Evolutionary conservation across 2,329 filamentous ascomycete genomes (phyloP), one percentile per base, ranked within the genome.

Genomic region (Neonectria ditissima): DNA sequence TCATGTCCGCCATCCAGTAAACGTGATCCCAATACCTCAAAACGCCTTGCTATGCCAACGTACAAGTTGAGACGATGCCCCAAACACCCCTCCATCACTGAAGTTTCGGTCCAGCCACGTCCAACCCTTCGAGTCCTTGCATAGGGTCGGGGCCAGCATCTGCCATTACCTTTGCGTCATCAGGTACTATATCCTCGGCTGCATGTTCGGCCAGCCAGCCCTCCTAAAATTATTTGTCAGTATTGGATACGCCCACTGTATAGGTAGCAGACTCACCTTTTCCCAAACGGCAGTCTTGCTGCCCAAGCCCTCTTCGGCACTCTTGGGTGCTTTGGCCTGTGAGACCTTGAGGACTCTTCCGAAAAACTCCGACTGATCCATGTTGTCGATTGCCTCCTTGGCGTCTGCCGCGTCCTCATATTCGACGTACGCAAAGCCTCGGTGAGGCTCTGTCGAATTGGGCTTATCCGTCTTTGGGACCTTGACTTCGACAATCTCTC

Each of bases 231-330:
- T 32, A 6, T 16, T 11, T 41, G 57, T 69, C 30, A 72, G 63
- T 8, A 55, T 22, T 6, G 10, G 45, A 39, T 24, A 30, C 39
- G 26, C 24, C 39, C 18, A 30, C 3, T n/a, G 34, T 26, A 57
- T n/a, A 62, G 45, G 57, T 24, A 55, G 32, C 30, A 56, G 24
- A 79, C 87, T 54, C 80, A 97, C 96, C 90, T 98, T 95, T 79
- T 97, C 93, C 97, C 96, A 99, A 51, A 99, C 85, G 30, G 96
- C 97, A 47, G 91, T 97, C 80, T 94, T 97, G 82, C 93, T 97
- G 24, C 95, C 94, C 47, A 99, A 79, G 1, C 94, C 94, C 77
- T 97, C 93, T 56, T 92, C 92, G 53, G 89, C 87, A 72, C 93
- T 93, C 83, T 97, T 97, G 66, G 96, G 93, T 32, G 93, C 89